These are phyloP conservation scores for Penicillium brevicompactum DNA, from an alignment of 2,329 filamentous ascomycete genomes.

Conservation along the genomic window DNA sequence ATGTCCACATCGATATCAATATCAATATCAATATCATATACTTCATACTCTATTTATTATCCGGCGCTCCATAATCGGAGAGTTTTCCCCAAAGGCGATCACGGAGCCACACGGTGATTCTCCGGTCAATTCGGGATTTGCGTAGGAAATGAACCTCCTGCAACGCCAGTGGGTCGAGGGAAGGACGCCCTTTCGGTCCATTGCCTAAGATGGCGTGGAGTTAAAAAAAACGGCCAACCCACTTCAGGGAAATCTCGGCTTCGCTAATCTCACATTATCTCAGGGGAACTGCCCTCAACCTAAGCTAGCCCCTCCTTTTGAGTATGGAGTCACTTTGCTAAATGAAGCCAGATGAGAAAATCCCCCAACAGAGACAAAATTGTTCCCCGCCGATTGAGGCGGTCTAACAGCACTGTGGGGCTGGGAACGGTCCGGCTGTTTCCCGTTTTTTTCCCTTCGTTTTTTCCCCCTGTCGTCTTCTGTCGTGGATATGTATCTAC, in stretches of 20 bases:
- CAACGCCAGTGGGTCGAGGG: conserved; percentile 15
- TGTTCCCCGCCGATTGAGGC: conserved; percentile 24
- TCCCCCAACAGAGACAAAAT: neutral
- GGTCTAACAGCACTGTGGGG: conserved; percentile 21
- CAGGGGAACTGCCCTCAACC: neutral
- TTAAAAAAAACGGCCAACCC: conserved; percentile 14
- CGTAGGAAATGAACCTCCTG: conserved; percentile 5
- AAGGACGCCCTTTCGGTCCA: conserved; percentile 14
- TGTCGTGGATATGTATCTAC: conserved; percentile 4
- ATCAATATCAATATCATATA: neutral
- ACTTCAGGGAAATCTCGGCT: conserved; percentile 5
- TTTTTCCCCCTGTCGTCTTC: neutral
- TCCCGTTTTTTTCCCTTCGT: conserved; percentile 7
- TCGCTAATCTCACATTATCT: conserved; percentile 5
- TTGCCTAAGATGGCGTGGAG: conserved; percentile 17
- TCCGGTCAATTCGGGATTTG: conserved; percentile 23
- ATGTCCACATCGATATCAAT: neutral
- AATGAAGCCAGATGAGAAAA: neutral
- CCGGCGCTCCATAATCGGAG: neutral
- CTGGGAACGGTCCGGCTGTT: conserved; percentile 26
- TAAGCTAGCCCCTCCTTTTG: neutral
- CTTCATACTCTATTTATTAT: neutral
- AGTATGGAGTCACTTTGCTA: conserved; percentile 1
- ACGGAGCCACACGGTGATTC: conserved; percentile 9
- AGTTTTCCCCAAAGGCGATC: conserved; percentile 1